Evolutionary conservation across 2,329 filamentous ascomycete genomes (phyloP), one percentile per base, ranked within the genome.

Genomic region (Fusarium graminum): DNA sequence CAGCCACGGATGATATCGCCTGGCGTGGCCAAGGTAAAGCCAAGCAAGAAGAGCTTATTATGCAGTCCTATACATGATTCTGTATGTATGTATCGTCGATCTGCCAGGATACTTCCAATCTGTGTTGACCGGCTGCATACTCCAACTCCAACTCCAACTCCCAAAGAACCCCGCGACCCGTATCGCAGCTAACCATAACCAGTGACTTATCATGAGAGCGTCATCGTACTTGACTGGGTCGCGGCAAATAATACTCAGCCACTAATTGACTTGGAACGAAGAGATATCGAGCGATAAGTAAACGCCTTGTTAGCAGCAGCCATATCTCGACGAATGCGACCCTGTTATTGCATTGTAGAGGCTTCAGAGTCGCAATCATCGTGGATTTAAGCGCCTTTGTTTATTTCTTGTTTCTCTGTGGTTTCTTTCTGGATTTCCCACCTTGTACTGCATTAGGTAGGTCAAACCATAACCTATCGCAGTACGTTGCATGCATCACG

Each of bases 81-180:
- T 36, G 34, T 43, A 38, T 59, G 50, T 63, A 63, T 62, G 68
- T 62, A 65, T 68, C 59, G 61, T 70, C 65, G 53, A 72, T 72
- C 55, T 56, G 46, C 49, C 40, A 57, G 52, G 54, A 57, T 55
- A 63, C 59, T 51, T 52, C 32, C 56, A 52, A 51, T 34, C 28
- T 60, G 53, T 56, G 22, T 59, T 73, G 71, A 74, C 70, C 71
- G 70, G 68, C 65, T 72, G 65, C 70, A 72, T 63, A 62, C 63
- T 34, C 22, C 26, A 26, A 46, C 40, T 36, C n/a, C n/a, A n/a
- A n/a, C n/a, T n/a, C 32, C 7, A 36, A n/a, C 34, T 36, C 34
- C 52, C 54, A 56, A 50, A 41, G 29, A 52, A 52, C 54, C 46
- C 43, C 59, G 26, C 59, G 42, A 41, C 36, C 57, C 52, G 65